These are phyloP conservation scores for Eremothecium gossypii DNA, from an alignment of 1,139 yeast genomes.

Conservation along the genomic window DNA sequence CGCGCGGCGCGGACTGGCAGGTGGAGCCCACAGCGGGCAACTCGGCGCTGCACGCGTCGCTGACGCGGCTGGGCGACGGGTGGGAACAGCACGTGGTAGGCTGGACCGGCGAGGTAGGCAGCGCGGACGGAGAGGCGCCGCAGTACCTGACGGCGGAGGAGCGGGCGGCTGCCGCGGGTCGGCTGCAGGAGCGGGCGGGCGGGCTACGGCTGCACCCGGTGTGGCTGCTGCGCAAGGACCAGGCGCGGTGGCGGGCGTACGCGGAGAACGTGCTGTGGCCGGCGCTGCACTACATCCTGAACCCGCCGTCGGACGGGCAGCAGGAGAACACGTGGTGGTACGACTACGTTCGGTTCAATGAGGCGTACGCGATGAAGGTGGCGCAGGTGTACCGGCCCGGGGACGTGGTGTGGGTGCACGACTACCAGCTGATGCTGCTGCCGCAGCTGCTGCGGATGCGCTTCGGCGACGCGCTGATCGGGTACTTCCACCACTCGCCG, in stretches of 20 bases:
- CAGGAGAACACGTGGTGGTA: slow-evolving; percentile 79
- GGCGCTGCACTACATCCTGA: slow-evolving; percentile 83
- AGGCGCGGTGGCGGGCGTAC: slow-evolving; percentile 70
- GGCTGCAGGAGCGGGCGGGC: slow-evolving; percentile 34
- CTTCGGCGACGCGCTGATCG: slow-evolving; percentile 71
- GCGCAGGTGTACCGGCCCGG: slow-evolving; percentile 72
- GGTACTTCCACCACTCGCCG: slow-evolving; percentile 78
- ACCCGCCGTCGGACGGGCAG: slow-evolving; percentile 54
- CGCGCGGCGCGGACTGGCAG: slow-evolving; percentile 34
- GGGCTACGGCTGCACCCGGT: slow-evolving; percentile 65
- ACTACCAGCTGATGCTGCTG: slow-evolving; percentile 71
- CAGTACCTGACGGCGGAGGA: slow-evolving; percentile 51
- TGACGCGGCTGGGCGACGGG: slow-evolving; percentile 53
- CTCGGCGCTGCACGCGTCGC: slow-evolving; percentile 74
- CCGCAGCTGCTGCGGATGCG: slow-evolving; percentile 84
- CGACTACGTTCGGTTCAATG: slow-evolving; percentile 83
- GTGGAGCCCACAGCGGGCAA: slow-evolving; percentile 69
- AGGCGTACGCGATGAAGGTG: slow-evolving; percentile 76
- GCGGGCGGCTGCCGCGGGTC: slow-evolving; percentile 32
- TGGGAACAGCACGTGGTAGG: slow-evolving; percentile 89
- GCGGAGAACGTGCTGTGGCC: slow-evolving; percentile 95
- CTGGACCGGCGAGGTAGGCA: slow-evolving; percentile 86
- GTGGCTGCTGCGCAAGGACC: slow-evolving; percentile 69
- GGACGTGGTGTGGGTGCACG: slow-evolving; percentile 93
- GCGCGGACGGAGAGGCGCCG: slow-evolving; percentile 39